phyloP scores from a whole-genome alignment of 768 basidiomycete genomes.

The Suillus luteus region DNA sequence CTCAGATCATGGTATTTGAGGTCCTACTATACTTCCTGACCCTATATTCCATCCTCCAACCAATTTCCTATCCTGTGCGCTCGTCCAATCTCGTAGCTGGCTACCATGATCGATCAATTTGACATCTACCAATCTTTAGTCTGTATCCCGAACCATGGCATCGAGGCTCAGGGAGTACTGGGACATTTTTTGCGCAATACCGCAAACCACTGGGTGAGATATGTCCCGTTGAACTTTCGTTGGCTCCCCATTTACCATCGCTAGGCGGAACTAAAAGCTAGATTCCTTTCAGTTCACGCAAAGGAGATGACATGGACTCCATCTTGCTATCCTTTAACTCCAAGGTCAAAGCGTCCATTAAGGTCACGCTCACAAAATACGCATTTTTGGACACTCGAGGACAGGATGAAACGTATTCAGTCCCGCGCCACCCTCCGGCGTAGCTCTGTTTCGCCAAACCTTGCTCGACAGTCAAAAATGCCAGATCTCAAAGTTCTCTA shows the following conservation, averaged over 20 bases:
- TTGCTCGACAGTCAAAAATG: background rate
- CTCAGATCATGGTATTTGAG: background rate
- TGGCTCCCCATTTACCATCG: background rate
- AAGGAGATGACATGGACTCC: background rate
- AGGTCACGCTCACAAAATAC: background rate
- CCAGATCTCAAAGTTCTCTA: background rate
- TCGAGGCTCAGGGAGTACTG: background rate
- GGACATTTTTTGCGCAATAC: background rate
- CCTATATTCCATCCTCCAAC: background rate
- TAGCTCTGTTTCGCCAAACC: background rate
- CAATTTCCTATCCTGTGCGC: background rate
- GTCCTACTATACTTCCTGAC: background rate
- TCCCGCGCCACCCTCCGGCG: background rate
- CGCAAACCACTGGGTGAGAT: background rate
- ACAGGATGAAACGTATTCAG: slow-evolving; percentile 1
- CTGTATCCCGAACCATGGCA: background rate
- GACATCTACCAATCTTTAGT: background rate
- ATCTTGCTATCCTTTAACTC: background rate
- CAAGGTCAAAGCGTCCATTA: background rate
- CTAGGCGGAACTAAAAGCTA: slow-evolving; percentile 1
- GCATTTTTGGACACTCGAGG: background rate
- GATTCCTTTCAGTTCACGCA: background rate
- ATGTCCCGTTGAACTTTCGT: background rate
- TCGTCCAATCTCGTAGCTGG: background rate
- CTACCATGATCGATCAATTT: background rate